Conservation (phyloP, 345 rosid species). For the Psidium friedrichsthalianum region DNA sequence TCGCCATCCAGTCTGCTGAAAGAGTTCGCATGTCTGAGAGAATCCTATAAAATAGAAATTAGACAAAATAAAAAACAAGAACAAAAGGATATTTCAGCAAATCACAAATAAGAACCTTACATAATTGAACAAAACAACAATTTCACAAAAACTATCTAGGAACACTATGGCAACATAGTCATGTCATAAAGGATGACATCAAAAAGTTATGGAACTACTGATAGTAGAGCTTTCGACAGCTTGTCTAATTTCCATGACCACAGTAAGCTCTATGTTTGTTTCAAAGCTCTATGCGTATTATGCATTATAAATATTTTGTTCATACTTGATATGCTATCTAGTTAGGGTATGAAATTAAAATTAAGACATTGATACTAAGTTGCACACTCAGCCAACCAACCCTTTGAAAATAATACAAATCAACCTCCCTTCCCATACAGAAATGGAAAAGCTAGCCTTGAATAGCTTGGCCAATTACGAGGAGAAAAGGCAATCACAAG, state of each 20-base stretch:
- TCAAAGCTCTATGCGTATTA: not conserved
- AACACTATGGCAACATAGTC: not conserved
- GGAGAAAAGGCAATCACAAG: not conserved
- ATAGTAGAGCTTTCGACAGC: not conserved
- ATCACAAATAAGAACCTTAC: not conserved
- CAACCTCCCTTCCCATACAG: not conserved
- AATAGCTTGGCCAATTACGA: not conserved
- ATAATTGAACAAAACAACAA: not conserved
- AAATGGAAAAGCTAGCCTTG: not conserved
- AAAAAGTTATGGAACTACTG: not conserved
- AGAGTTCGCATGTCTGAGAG: constrained; percentile 99
- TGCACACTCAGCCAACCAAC: not conserved
- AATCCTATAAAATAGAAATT: constrained; percentile 51
- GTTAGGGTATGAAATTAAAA: not conserved
- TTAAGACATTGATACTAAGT: not conserved
- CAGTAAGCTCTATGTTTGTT: not conserved
- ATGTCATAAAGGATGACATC: not conserved
- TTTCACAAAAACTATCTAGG: not conserved
- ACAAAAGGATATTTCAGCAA: not conserved
- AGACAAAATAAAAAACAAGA: not conserved
- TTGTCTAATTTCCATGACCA: not conserved
- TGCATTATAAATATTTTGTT: not conserved
- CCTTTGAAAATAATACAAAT: not conserved
- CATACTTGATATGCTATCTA: not conserved
- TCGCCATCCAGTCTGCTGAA: constrained; percentile 99